Conservation (phyloP, 2,329 filamentous ascomycete species). For the Exophiala calicioides region DNA sequence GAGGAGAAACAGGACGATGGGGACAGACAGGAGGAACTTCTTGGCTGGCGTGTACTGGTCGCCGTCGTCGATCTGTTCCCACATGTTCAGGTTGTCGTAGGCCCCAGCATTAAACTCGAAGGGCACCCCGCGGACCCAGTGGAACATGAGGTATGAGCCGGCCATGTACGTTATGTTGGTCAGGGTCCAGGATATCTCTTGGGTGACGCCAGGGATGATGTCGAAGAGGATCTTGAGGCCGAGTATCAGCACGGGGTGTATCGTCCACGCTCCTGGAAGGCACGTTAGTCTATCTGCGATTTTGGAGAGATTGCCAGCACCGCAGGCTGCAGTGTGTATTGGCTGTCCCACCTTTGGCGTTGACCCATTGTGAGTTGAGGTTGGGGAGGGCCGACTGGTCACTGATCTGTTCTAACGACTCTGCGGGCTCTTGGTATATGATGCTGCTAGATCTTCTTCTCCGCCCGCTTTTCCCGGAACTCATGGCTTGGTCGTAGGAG, state of each 20-base stretch:
- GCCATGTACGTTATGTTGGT: conserved; percentile 99
- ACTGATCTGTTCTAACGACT: conserved; percentile 96
- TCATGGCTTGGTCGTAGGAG: conserved; percentile 54
- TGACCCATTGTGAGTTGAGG: conserved; percentile 97
- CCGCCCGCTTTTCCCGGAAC: conserved; percentile 67
- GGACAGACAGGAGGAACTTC: conserved; percentile 94
- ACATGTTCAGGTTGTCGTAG: conserved; percentile 99
- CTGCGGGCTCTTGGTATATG: conserved; percentile 94
- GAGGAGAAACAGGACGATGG: conserved; percentile 88
- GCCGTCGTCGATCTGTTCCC: conserved; percentile 99
- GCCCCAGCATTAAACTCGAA: conserved; percentile 99
- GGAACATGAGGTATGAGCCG: conserved; percentile 98
- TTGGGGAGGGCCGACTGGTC: conserved; percentile 95
- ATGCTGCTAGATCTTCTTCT: conserved; percentile 96
- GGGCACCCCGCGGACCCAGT: conserved; percentile 94
- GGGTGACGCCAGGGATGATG: conserved; percentile 91
- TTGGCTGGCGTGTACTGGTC: conserved; percentile 98
- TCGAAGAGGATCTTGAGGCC: conserved; percentile 95
- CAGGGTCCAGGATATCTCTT: conserved; percentile 97
- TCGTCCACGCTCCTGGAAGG: conserved; percentile 84
- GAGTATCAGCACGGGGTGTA: conserved; percentile 90
- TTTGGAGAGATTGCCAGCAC: conserved; percentile 15
- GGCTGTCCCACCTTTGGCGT: conserved; percentile 80
- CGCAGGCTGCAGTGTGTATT: neutral
- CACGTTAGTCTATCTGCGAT: conserved; percentile 12